Base-by-base conservation (phyloP, 2,329 filamentous ascomycete species). In the Kalmusia sp. region DNA sequence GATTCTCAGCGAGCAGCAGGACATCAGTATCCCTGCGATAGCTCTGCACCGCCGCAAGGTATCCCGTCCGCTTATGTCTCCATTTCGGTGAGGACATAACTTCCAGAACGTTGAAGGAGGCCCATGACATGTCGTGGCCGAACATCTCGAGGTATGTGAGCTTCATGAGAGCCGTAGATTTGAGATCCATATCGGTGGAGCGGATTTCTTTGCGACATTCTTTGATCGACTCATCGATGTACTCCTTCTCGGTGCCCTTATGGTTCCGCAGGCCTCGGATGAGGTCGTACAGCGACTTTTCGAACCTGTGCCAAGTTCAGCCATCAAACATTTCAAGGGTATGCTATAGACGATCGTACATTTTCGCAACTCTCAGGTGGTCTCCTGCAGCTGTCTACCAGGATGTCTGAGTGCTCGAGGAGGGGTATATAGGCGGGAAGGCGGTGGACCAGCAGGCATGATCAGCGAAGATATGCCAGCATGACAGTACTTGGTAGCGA, bases 51-150 rank as follows among this genome's bases (percentile, higher is more conserved):
- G 95, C 95, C 12, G 90, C 93, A 17, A 99, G 82, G 74, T 99
- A 99, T 52, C 93, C 95, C 38, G 97, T 92, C 61, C 93, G 85
- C 78, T 99, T 99, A 76, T 97, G 93, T 63, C 92, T 84, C 74
- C 96, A 96, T 73, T 97, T 98, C 41, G 89, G 83, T 33, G 92
- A 96, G 31, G 93, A 96, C 95, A 99, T 99, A 77, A 99, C 95
- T 79, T 99, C 95, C 41, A 99, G 87, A 47, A 98, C 93, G 74
- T 99, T 91, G 78, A 99, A 99, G 11, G 93, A 93, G 3, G 95
- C 95, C 95, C 95, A 99, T 3, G 93, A 97, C 95, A 99, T 99
- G 77, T 98, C 95, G 73, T 98, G 91, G 12, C 95, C 95, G 64
- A 98, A 93, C 95, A 99, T 99, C 75, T 99, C 95, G 62, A 99